Conservation (phyloP, 192 early-diverging fungal species). For the Backusella psychrophila region DNA sequence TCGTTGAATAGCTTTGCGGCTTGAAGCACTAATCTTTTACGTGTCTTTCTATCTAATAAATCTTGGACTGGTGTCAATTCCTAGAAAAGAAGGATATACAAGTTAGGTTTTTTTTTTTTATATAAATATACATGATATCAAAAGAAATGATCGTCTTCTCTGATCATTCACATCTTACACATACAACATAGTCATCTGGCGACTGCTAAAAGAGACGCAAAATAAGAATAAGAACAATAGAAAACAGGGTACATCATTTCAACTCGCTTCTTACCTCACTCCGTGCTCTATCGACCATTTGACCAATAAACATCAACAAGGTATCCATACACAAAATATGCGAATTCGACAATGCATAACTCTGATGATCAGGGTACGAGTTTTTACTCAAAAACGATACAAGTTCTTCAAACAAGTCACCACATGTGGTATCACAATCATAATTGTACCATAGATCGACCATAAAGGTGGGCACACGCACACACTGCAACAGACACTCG, state of each 20-base stretch:
- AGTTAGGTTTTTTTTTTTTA: too few relatives aligned
- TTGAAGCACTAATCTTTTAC: constrained; percentile 78
- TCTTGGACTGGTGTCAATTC: constrained; percentile 12
- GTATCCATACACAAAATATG: constrained; percentile 76
- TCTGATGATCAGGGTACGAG: constrained; percentile 74
- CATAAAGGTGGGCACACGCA: constrained; percentile 72
- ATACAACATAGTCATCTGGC: constrained; percentile 26
- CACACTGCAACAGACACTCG: constrained; percentile 77
- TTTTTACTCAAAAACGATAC: constrained; percentile 75
- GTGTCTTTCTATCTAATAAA: constrained; percentile 50
- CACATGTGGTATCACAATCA: constrained; percentile 82
- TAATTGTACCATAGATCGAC: constrained; percentile 93
- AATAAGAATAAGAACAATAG: not conserved
- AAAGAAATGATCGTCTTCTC: not conserved
- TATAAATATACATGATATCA: too few relatives aligned
- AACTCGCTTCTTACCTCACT: constrained; percentile 29
- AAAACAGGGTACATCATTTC: not conserved
- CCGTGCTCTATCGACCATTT: constrained; percentile 62
- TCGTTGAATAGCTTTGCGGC: constrained; percentile 85
- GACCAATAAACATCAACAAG: constrained; percentile 65
- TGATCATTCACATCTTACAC: constrained; percentile 9
- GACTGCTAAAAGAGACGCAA: not conserved
- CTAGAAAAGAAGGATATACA: not conserved
- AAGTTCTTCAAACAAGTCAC: constrained; percentile 87
- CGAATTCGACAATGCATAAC: constrained; percentile 54